Percentiles rank a stretch among this genome's conserved stretches.
These are phyloP conservation scores for Aspergillus sp. DNA, from an alignment of 2,329 filamentous ascomycete genomes.

Conservation along the genomic window DNA sequence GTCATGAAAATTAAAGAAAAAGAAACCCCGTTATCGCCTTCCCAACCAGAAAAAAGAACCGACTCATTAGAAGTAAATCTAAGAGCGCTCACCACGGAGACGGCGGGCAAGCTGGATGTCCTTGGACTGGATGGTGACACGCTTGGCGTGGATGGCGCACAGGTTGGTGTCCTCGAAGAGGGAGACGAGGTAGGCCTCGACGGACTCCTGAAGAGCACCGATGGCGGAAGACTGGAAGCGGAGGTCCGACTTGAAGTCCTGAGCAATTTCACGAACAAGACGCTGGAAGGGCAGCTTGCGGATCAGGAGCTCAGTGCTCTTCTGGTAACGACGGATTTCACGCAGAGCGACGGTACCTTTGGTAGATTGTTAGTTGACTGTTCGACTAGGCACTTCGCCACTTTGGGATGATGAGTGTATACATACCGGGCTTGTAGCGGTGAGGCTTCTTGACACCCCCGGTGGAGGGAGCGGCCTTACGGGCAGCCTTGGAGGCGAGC, in stretches of 20 bases:
- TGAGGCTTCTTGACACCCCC: conserved; percentile 97
- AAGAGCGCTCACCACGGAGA: conserved; percentile 91
- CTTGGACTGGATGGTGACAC: conserved; percentile 92
- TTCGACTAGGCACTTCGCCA: conserved; percentile 2
- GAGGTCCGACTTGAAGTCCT: conserved; percentile 92
- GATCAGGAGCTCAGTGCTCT: conserved; percentile 93
- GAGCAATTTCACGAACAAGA: conserved; percentile 93
- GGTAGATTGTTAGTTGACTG: conserved; percentile 29
- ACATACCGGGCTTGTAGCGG: conserved; percentile 76
- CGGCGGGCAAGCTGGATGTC: conserved; percentile 96
- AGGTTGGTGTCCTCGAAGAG: conserved; percentile 98
- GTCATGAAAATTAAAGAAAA: conserved; percentile 38
- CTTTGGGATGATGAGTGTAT: neutral
- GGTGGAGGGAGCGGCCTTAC: conserved; percentile 96
- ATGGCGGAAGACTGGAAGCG: conserved; percentile 99
- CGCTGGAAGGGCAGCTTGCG: conserved; percentile 98
- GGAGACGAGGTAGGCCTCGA: conserved; percentile 97
- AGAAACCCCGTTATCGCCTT: conserved; percentile 44
- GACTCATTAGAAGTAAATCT: conserved; percentile 41
- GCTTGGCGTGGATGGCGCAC: conserved; percentile 98
- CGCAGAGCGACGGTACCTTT: conserved; percentile 86
- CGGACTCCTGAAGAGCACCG: conserved; percentile 94
- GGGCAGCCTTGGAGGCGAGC: conserved; percentile 98
- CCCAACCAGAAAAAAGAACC: conserved; percentile 37
- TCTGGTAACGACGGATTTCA: conserved; percentile 98